These are phyloP conservation scores for Eucalyptus albens DNA, from an alignment of 345 rosid genomes.

Conservation along the genomic window DNA sequence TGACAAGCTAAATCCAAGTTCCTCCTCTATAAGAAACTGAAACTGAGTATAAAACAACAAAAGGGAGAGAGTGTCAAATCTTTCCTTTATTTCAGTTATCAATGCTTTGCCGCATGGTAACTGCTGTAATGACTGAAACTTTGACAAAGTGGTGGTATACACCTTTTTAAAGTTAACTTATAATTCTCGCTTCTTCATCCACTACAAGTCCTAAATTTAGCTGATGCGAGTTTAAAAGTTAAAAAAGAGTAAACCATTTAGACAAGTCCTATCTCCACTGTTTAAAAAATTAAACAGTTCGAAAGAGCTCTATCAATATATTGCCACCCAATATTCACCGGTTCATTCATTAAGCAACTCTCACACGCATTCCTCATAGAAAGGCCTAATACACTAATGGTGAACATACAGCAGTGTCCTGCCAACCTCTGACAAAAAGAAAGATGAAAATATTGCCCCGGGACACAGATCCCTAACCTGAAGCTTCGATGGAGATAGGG, in stretches of 20 bases:
- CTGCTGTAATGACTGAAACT: background rate
- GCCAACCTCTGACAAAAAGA: background rate
- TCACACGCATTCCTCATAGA: background rate
- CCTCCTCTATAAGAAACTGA: background rate
- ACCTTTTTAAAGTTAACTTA: background rate
- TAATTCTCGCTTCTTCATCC: background rate
- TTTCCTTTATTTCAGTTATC: background rate
- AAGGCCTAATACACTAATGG: background rate
- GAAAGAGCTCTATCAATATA: background rate
- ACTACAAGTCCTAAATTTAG: background rate
- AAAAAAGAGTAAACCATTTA: background rate
- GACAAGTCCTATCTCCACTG: background rate
- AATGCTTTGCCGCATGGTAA: background rate
- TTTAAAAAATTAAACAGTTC: background rate
- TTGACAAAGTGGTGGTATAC: background rate
- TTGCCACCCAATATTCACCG: background rate
- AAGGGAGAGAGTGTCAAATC: background rate
- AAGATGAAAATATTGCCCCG: background rate
- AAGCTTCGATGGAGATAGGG: slow-evolving; percentile 47
- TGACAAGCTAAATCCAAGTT: background rate
- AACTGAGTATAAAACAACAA: background rate
- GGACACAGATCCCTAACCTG: background rate
- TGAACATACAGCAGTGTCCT: background rate
- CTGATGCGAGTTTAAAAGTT: background rate
- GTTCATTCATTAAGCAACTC: background rate